Evolutionary conservation across 345 rosid species (phyloP).

Genomic region (Aegle marmelos): DNA sequence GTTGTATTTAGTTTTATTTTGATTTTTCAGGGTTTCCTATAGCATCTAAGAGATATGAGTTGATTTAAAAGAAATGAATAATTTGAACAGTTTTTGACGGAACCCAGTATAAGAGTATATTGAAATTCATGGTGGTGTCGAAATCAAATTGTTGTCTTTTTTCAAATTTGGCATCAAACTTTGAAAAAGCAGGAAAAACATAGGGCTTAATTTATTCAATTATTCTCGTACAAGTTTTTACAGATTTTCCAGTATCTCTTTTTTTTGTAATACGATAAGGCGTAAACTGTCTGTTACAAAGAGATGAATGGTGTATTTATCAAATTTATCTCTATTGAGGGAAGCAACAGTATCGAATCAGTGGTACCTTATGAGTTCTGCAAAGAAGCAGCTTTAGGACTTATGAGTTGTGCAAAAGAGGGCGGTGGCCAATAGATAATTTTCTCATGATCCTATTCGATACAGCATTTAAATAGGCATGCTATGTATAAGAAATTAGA

Average conservation of each 20-base stretch:
- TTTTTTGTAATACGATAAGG: no score
- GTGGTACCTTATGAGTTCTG: no score
- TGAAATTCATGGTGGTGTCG: not conserved
- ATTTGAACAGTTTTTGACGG: conserved; percentile 11
- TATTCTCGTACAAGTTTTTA: no score
- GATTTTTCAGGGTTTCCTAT: conserved; percentile 8
- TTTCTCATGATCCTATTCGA: no score
- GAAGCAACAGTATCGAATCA: no score
- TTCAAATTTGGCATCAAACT: not conserved
- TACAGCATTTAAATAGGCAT: not conserved
- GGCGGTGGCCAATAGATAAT: no score
- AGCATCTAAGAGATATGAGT: not conserved
- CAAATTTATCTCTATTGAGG: no score
- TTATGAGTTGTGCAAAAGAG: no score
- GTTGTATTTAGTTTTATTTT: conserved; percentile 20
- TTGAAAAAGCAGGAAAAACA: not conserved
- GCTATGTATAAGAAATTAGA: not conserved
- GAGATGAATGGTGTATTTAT: no score
- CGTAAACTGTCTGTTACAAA: no score
- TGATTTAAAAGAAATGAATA: conserved; percentile 17
- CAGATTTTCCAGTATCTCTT: no score
- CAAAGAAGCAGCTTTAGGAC: no score
- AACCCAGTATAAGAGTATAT: conserved; percentile 5
- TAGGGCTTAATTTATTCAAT: not conserved
- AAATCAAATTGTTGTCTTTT: not conserved